Evolutionary conservation across 148 eudicot species (phyloP), one percentile per base, ranked within the genome.

Genomic region (Limonium bicolor): DNA sequence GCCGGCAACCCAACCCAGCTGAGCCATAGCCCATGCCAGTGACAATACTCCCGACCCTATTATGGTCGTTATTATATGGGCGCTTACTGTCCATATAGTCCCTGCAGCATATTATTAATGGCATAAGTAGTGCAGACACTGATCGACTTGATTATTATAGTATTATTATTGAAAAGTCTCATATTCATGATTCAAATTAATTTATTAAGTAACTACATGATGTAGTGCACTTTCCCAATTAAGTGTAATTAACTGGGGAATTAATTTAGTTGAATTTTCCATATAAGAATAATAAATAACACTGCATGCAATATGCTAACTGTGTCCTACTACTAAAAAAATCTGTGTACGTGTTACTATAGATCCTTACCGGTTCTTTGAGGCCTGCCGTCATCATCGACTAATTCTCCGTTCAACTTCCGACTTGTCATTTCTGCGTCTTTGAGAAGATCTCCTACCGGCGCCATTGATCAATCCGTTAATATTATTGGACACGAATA

Each of bases 41-140:
- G 86, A 71, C n/a, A 82, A 66, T 1, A 82, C 82, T 23, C 93
- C 93, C 0, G 93, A 77, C 0, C 86, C 93, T 28, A 82, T 82
- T 1, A 77, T 64, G 12, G 85, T 76, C 33, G 92, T 81, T 17
- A 77, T 61, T 30, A 81, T 81, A 58, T 81, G 92, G 20, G 85
- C 82, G 40, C 81, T 71, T 42, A 79, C 76, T 2, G 70, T 82
- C 86, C 81, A 82, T 5, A 68, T 53, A 20, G 53, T 77, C 40
- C 92, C 92, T 81, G 22, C 28, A 57, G 2, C 14, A 32, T 15
- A 15, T 2, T 2, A 32, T 10, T 32, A 1, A 32, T 32, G 6
- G 2, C 36, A 32, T 32, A 15, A 32, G 36, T 15, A 15, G 3
- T 5, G 36, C 3, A 2, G 36, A 32, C 11, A 10, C 13, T 32